Base-by-base conservation (phyloP, 805 yeast genomes). In the Geotrichum ghanense region DNA sequence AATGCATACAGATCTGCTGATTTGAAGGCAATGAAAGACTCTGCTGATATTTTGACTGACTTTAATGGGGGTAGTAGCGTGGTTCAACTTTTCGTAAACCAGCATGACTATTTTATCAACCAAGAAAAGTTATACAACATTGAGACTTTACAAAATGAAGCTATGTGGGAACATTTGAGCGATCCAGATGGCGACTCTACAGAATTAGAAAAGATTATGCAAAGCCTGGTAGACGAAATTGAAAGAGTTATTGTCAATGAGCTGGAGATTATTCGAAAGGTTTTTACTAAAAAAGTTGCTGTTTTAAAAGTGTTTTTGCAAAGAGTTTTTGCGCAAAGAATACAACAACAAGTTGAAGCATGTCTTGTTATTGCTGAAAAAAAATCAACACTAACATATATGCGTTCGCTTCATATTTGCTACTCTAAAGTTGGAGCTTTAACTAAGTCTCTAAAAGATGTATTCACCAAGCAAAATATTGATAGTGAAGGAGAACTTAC, bases 41-140 rank as follows among this genome's bases (percentile, higher is more conserved):
- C 64, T 22, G 86, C 96, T 0, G 77, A 76, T 44, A 75, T 88
- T 16, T 69, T 89, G 44, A 75, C 79, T 45, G 84, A 79, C 50
- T 90, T 80, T 67, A 89, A 90, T 58, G 90, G 87, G 17, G 96
- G 96, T 10, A 72, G 76, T 9, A 79, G 82, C 49, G 90, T 89
- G 6, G 82, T 86, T 6, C 86, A 81, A 58, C 78, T 81, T 43
- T 90, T 85, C 64, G 83, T 89, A 39, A 79, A 78, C 58, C 87
- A 84, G 58, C 86, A 84, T 58, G 83, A 79, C 43, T 74, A 81
- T 49, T 83, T 89, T 61, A 68, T 71, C 46, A 70, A 67, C 31
- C 66, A 73, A 51, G 73, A 75, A 48, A 54, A 70, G 50, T 60
- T 66, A n/a, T 66, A 63, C 17, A 63, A 60, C 23, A 50, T 53